Conservation (phyloP, 2,329 filamentous ascomycete genomes). For the Ophiostoma himal-ulmi region DNA sequence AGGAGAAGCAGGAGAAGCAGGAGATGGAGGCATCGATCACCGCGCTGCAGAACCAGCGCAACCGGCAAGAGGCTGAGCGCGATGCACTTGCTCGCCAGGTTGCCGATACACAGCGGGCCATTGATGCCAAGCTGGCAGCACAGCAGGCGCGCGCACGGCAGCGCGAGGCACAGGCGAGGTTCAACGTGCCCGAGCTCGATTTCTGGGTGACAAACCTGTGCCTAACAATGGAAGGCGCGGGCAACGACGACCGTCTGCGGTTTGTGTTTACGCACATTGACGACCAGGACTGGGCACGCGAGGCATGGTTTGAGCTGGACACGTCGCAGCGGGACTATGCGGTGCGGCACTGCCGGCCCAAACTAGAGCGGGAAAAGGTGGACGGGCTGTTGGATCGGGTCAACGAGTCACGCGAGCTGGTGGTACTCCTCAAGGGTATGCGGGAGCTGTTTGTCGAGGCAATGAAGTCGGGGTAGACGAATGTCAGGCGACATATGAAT, state of each 20-base stretch:
- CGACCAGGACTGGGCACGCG: slow-evolving; percentile 78
- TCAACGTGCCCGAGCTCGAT: slow-evolving; percentile 87
- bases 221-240: slow-evolving; percentile 81
- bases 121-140: slow-evolving; percentile 63
- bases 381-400: slow-evolving; percentile 71
- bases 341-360: slow-evolving; percentile 73
- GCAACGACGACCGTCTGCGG: slow-evolving; percentile 75
- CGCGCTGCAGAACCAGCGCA: slow-evolving; percentile 53
- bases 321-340: slow-evolving; percentile 79
- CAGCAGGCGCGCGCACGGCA: slow-evolving; percentile 67
- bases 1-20: slow-evolving; percentile 68
- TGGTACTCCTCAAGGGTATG: slow-evolving; percentile 73
- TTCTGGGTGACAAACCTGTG: slow-evolving; percentile 95
- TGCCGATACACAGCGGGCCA: slow-evolving; percentile 61
- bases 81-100: slow-evolving; percentile 57
- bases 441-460: slow-evolving; percentile 68
- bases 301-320: slow-evolving; percentile 89
- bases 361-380: slow-evolving; percentile 70
- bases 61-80: slow-evolving; percentile 52
- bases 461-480: slow-evolving; percentile 43
- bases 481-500: neutral
- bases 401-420: slow-evolving; percentile 73
- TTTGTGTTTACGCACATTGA: slow-evolving; percentile 86
- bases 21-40: slow-evolving; percentile 65
- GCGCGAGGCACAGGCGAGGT: slow-evolving; percentile 74